phyloP scores from a whole-genome alignment of 768 basidiomycete genomes.

The Pholiota conissans region DNA sequence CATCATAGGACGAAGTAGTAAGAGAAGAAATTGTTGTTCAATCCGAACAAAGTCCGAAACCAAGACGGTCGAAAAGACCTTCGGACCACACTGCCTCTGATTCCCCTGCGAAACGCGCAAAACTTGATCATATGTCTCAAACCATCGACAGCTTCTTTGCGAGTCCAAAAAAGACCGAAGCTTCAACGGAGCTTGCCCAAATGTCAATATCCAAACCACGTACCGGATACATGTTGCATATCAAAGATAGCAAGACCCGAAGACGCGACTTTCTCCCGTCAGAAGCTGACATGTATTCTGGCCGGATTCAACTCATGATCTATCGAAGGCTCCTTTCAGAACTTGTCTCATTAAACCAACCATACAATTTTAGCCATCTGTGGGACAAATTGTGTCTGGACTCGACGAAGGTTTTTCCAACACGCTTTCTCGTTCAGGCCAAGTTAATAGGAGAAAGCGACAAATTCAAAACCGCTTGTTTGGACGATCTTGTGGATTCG shows the following conservation, averaged over 20 bases:
- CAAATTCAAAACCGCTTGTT: slow-evolving; percentile 27
- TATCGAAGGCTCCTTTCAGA: slow-evolving; percentile 66
- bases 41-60: background rate
- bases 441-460: slow-evolving; percentile 26
- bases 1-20: slow-evolving; percentile 59
- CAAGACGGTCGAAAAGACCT: slow-evolving; percentile 10
- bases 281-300: slow-evolving; percentile 54
- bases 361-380: slow-evolving; percentile 52
- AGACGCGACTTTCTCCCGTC: slow-evolving; percentile 47
- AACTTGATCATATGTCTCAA: slow-evolving; percentile 5
- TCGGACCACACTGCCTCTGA: background rate
- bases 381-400: slow-evolving; percentile 51
- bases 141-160: slow-evolving; percentile 14
- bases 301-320: slow-evolving; percentile 76
- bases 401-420: slow-evolving; percentile 46
- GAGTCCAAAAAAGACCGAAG: slow-evolving; percentile 12
- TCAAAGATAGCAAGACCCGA: slow-evolving; percentile 76
- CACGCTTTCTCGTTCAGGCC: slow-evolving; percentile 45
- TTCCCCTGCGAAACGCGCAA: slow-evolving; percentile 6
- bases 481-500: slow-evolving; percentile 35
- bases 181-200: background rate
- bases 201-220: background rate
- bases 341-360: slow-evolving; percentile 41
- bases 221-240: slow-evolving; percentile 33
- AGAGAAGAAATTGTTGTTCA: slow-evolving; percentile 6